Evolutionary conservation across 2,329 filamentous ascomycete species (phyloP).

Genomic region (Aspergillus texensis): DNA sequence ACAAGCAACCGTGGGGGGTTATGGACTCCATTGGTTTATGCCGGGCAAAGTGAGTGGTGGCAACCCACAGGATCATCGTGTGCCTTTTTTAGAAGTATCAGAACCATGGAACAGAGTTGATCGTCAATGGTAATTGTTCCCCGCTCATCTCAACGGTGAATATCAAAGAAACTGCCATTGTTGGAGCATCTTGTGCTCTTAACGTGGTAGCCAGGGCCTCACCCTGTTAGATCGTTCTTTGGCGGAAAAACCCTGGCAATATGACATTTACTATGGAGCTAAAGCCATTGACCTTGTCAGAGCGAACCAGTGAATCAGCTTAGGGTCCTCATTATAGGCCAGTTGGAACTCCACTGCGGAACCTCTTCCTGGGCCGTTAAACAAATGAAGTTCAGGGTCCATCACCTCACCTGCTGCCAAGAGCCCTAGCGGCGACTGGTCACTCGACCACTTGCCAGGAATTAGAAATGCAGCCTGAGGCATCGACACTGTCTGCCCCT

Average conservation of each 20-base stretch:
- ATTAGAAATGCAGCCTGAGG: background rate
- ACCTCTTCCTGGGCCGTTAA: background rate
- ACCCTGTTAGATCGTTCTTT: background rate
- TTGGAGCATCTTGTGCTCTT: background rate
- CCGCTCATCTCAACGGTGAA: background rate
- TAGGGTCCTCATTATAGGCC: background rate
- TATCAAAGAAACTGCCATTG: background rate
- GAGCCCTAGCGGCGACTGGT: background rate
- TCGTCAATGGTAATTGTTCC: background rate
- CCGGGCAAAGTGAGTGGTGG: background rate
- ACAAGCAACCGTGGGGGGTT: background rate
- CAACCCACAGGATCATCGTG: background rate
- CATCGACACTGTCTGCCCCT: too few relatives aligned
- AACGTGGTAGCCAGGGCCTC: too few relatives aligned
- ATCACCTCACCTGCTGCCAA: background rate
- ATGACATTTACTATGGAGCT: background rate
- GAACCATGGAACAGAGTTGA: background rate
- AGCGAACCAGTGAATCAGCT: background rate
- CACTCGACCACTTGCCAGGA: background rate
- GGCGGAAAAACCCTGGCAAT: background rate
- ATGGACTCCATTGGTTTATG: background rate
- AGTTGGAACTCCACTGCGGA: background rate
- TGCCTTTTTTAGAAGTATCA: background rate
- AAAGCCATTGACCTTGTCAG: background rate
- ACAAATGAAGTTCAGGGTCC: background rate